These are phyloP conservation scores for Ambrosiella cleistominuta DNA, from an alignment of 2,329 filamentous ascomycete genomes.

Conservation along the genomic window DNA sequence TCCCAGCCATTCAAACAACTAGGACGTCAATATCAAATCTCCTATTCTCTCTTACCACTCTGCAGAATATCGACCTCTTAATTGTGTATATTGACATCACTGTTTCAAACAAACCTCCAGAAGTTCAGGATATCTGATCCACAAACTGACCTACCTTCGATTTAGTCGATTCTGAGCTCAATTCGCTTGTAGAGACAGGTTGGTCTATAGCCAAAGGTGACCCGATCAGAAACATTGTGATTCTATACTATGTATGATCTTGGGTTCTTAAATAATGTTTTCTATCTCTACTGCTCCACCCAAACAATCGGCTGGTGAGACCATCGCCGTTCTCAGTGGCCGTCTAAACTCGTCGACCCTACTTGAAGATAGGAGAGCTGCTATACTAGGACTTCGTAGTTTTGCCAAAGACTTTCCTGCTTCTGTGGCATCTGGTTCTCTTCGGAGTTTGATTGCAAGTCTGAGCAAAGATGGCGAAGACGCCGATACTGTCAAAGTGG, in stretches of 20 bases:
- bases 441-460: conserved; percentile 72
- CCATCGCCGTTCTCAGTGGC: conserved; percentile 75
- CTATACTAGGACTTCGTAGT: conserved; percentile 80
- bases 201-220: no score
- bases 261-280: conserved; percentile 17
- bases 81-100: no score
- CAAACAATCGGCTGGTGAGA: conserved; percentile 90
- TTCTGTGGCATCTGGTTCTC: conserved; percentile 82
- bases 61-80: no score
- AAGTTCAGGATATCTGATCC: no score
- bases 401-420: conserved; percentile 95
- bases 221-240: no score
- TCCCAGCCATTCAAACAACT: no score
- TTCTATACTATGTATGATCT: conserved; percentile 27
- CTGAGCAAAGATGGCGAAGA: conserved; percentile 80
- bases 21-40: no score
- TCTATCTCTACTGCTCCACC: conserved; percentile 58
- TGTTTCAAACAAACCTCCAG: no score
- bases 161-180: no score
- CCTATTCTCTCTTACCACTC: no score
- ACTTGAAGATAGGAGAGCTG: conserved; percentile 82
- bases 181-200: no score
- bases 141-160: no score
- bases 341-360: conserved; percentile 78
- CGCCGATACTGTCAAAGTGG: conserved; percentile 87